Evolutionary conservation across 140 eudicot species (phyloP).

Genomic region (Oenanthe javanica): DNA sequence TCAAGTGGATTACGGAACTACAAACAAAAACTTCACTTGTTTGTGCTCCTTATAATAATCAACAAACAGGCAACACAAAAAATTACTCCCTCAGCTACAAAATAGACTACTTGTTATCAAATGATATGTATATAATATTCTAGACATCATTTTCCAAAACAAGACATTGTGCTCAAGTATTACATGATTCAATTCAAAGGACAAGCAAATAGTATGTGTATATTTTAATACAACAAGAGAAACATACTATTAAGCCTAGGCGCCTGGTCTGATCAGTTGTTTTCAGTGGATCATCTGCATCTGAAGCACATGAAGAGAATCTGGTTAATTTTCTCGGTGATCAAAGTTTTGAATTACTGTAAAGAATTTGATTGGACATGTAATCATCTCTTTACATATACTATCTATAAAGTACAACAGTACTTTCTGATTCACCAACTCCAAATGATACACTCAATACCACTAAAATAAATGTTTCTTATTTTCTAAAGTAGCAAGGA

Average conservation of each 20-base stretch:
- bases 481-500: background rate
- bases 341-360: background rate
- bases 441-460: background rate
- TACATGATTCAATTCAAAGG: background rate
- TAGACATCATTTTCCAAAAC: background rate
- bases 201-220: background rate
- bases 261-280: conserved; percentile 94
- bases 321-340: background rate
- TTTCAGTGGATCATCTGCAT: conserved; percentile 92
- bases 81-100: background rate
- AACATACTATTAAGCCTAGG: conserved; percentile 85
- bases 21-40: background rate
- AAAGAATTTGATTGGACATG: background rate
- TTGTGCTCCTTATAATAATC: background rate
- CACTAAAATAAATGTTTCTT: background rate
- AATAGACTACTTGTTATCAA: background rate
- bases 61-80: too few relatives aligned
- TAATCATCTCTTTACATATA: background rate
- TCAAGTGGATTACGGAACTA: background rate
- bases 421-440: background rate
- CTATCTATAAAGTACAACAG: background rate
- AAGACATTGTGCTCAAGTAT: background rate
- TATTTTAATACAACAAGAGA: background rate
- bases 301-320: conserved; percentile 35
- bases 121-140: background rate